These are phyloP conservation scores for Phytophthora lateralis DNA, from an alignment of 352 stramenopile species.

Conservation along the genomic window DNA sequence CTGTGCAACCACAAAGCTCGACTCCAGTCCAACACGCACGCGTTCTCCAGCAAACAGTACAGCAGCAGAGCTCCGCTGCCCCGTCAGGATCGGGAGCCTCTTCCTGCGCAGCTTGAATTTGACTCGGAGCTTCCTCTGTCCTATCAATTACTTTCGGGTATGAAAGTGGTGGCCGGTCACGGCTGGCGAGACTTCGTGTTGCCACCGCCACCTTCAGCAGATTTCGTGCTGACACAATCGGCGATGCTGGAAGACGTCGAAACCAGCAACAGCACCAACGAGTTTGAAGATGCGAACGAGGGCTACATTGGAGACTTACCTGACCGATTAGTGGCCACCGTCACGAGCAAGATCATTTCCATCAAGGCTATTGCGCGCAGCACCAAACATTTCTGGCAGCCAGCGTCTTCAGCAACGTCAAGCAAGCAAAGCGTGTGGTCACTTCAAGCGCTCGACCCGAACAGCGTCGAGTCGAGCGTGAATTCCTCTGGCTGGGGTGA, in stretches of 20 bases:
- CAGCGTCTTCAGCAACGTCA: slow-evolving; percentile 9
- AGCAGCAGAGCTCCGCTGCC: slow-evolving; percentile 19
- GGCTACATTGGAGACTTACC: slow-evolving; percentile 37
- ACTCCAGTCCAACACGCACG: slow-evolving; percentile 37
- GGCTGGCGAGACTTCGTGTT: slow-evolving; percentile 12
- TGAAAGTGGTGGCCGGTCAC: slow-evolving; percentile 21
- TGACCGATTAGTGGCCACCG: slow-evolving; percentile 20
- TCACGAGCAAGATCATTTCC: slow-evolving; percentile 59
- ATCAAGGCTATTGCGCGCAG: slow-evolving; percentile 53
- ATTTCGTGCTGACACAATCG: slow-evolving; percentile 16
- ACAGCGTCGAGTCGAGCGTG: slow-evolving; percentile 34
- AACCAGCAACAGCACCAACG: slow-evolving; percentile 15
- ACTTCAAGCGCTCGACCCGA: slow-evolving; percentile 19
- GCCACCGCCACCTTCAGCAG: slow-evolving; percentile 13
- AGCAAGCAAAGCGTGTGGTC: slow-evolving; percentile 23
- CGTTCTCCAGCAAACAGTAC: slow-evolving; percentile 31
- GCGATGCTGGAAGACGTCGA: slow-evolving; percentile 19
- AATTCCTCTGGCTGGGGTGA: slow-evolving; percentile 14
- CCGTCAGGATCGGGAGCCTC: slow-evolving; percentile 29
- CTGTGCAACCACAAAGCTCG: slow-evolving; percentile 63
- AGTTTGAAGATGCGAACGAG: slow-evolving; percentile 30
- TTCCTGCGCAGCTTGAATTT: slow-evolving; percentile 17
- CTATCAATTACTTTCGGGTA: slow-evolving; percentile 12
- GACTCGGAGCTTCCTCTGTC: slow-evolving; percentile 19
- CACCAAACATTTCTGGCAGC: slow-evolving; percentile 33